phyloP scores from a whole-genome alignment of 208 protist genomes.

The Acanthamoeba sp. region DNA sequence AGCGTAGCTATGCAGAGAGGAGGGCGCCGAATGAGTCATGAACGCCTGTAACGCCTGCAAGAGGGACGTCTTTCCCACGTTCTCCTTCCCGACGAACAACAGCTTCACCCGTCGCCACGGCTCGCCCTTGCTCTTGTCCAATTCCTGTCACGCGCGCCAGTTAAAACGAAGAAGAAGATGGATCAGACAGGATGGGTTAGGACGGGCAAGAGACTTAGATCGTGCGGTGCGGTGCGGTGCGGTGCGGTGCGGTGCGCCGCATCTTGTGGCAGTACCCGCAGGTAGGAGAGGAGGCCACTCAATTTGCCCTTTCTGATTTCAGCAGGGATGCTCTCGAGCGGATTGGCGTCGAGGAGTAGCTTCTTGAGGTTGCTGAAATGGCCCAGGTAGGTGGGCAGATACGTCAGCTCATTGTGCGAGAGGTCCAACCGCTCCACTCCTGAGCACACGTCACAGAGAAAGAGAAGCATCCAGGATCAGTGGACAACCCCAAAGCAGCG shows the following conservation, averaged over 20 bases:
- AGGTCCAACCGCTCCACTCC: slow-evolving; percentile 46
- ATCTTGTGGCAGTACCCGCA: no score
- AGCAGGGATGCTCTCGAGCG: slow-evolving; percentile 67
- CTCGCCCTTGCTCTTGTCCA: slow-evolving; percentile 67
- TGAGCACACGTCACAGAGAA: not conserved
- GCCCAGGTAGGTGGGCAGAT: slow-evolving; percentile 50
- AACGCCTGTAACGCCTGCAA: slow-evolving; percentile 49
- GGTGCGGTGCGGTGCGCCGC: no score
- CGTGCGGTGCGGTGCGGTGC: no score
- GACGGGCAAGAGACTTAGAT: no score
- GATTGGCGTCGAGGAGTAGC: slow-evolving; percentile 27
- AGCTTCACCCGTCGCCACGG: slow-evolving; percentile 65
- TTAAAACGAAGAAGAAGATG: no score
- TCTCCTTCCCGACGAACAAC: slow-evolving; percentile 55
- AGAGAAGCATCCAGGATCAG: no score
- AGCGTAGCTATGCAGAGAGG: not conserved
- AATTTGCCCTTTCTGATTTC: slow-evolving; percentile 27
- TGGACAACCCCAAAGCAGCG: no score
- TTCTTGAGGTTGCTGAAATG: slow-evolving; percentile 57
- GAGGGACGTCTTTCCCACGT: slow-evolving; percentile 58
- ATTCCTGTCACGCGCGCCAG: no score
- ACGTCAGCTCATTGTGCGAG: slow-evolving; percentile 54
- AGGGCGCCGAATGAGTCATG: slow-evolving; percentile 24
- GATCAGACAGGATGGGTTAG: no score
- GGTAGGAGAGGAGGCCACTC: slow-evolving; percentile 42